Evolutionary conservation across 331 rosid species (phyloP), one percentile per base, ranked within the genome.

Genomic region (Erythrophleum ivorense): DNA sequence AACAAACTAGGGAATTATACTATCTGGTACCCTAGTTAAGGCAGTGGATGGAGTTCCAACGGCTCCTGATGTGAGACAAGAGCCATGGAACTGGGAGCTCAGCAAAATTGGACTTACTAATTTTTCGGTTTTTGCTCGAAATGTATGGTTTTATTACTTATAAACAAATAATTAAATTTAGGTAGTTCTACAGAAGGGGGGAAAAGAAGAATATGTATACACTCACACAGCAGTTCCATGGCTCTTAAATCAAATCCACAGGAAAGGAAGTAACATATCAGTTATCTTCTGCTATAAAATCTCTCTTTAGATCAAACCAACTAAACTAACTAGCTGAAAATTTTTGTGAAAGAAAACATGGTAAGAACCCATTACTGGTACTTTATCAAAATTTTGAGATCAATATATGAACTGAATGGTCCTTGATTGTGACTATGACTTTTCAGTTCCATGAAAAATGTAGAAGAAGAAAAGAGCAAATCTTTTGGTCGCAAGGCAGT

Each of bases 401-500:
- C 71, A 67, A n/a, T 78, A 54, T 71, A 34, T 76, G 66, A 77
- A 59, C n/a, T 7, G 64, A 4, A 15, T 59, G 60, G 34, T 58
- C 54, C 60, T 59, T 76, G 70, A 49, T 59, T 66, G 84, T 84
- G 79, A 80, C 67, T 81, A 45, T 79, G 57, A 31, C 53, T 53
- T 76, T 77, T 90, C 92, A 94, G 95, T 84, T 82, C 90, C 33
- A 40, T 33, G 6, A 89, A 63, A 79, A 71, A 86, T 24, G 87
- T 57, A 57, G 86, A 89, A 36, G 89, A 93, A 89, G 95, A 77
- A 71, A 84, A 52, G 31, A 71, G 77, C 78, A 89, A 85, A 81
- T 85, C 81, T 41, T 86, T 78, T 1, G 89, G 87, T 55, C 96
- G 92, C 4, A 96, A 91, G 77, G 99, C 97, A 31, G 91, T 90